These are phyloP conservation scores for Candida ovalis DNA, from an alignment of 805 yeast genomes.

Conservation along the genomic window DNA sequence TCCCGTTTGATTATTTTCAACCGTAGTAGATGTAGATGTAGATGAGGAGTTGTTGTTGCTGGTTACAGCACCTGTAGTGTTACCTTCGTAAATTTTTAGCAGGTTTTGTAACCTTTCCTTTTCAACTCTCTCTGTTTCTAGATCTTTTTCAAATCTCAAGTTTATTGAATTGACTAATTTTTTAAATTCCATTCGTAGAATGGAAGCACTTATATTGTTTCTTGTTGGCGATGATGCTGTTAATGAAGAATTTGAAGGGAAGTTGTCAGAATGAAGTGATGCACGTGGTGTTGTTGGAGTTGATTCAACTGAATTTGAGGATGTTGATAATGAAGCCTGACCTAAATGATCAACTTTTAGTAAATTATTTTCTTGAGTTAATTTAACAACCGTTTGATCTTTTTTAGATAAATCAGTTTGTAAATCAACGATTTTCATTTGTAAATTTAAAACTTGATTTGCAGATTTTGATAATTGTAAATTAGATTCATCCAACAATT, in stretches of 20 bases:
- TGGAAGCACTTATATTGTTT: slow-evolving; percentile 40
- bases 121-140: slow-evolving; percentile 52
- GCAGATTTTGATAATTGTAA: slow-evolving; percentile 35
- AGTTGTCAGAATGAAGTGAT: slow-evolving; percentile 5
- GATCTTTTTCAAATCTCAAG: slow-evolving; percentile 54
- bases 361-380: slow-evolving; percentile 42
- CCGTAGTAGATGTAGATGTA: not conserved
- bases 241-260: not conserved
- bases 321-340: slow-evolving; percentile 11
- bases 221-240: slow-evolving; percentile 21
- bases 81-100: slow-evolving; percentile 31
- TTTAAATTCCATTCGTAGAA: slow-evolving; percentile 65
- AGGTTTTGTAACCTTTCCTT: slow-evolving; percentile 42
- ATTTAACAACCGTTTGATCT: slow-evolving; percentile 39
- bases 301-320: slow-evolving; percentile 3
- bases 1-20: too few species aligned
- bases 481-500: slow-evolving; percentile 41
- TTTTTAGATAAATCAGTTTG: slow-evolving; percentile 30
- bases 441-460: slow-evolving; percentile 32
- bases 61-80: not conserved
- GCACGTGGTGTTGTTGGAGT: slow-evolving; percentile 19
- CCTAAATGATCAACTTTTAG: slow-evolving; percentile 44
- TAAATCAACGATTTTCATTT: slow-evolving; percentile 33
- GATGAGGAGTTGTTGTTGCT: not conserved
- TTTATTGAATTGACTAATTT: slow-evolving; percentile 60